A percentile compares a stretch with the other conserved stretches of the same genome.
Evolutionary conservation across 495 filamentous ascomycete species (phyloP).

Genomic region (Extremus antarcticus): DNA sequence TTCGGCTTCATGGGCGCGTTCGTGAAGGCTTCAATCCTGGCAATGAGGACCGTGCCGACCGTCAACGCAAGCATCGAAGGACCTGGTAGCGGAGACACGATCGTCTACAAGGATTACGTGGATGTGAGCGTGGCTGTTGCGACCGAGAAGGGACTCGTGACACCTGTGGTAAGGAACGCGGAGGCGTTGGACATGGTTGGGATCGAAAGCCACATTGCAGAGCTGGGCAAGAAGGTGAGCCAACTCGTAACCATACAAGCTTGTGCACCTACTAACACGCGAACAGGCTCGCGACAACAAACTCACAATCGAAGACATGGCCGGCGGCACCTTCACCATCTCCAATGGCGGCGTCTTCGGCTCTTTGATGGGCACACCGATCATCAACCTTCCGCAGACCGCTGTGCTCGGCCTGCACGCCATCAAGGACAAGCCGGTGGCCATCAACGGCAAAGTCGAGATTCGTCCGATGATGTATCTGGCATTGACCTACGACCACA

Average conservation of each 20-base stretch:
- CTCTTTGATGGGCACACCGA: conserved; percentile 93
- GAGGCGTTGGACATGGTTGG: conserved; percentile 77
- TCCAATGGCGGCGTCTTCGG: conserved; percentile 79
- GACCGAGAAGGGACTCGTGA: conserved; percentile 94
- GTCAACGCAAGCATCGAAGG: conserved; percentile 98
- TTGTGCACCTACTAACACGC: background rate
- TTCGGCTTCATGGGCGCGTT: conserved; percentile 99
- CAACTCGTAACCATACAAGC: conserved; percentile 19
- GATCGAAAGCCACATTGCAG: conserved; percentile 86
- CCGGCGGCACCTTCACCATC: conserved; percentile 96
- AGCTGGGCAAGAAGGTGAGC: conserved; percentile 81
- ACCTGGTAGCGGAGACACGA: conserved; percentile 87
- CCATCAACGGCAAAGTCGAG: conserved; percentile 81
- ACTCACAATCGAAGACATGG: conserved; percentile 98
- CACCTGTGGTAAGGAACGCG: conserved; percentile 88
- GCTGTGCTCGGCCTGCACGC: conserved; percentile 95
- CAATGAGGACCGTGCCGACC: conserved; percentile 89
- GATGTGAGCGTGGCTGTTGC: conserved; percentile 96
- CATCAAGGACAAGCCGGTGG: conserved; percentile 90
- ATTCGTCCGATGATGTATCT: conserved; percentile 99
- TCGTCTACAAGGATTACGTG: conserved; percentile 96
- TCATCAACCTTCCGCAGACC: conserved; percentile 94
- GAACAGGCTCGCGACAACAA: conserved; percentile 81
- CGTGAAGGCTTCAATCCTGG: conserved; percentile 78
- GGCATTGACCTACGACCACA: conserved; percentile 93